These are phyloP conservation scores for Apiotrichum laibachii DNA, from an alignment of 1,284 basidiomycete genomes.

Conservation along the genomic window DNA sequence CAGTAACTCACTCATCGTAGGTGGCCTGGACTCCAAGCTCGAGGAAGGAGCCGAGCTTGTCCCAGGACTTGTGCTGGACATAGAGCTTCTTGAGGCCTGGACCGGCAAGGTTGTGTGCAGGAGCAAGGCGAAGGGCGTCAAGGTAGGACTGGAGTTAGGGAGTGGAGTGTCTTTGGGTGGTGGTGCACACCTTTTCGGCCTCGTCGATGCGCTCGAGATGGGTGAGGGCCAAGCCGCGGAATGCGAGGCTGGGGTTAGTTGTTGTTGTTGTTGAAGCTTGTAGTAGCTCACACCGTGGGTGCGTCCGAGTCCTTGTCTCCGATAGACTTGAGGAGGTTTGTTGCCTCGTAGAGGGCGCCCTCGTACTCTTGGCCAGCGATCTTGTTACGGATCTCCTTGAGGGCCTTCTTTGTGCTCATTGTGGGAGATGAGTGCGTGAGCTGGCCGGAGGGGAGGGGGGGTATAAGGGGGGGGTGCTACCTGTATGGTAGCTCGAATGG, in stretches of 20 bases:
- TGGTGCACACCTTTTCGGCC: conserved; percentile 73
- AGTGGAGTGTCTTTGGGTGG: background rate
- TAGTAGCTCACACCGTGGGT: conserved; percentile 70
- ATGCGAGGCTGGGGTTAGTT: conserved; percentile 64
- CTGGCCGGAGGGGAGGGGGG: background rate
- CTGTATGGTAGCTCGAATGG: too few species aligned
- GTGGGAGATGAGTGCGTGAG: background rate
- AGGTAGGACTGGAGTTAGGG: conserved; percentile 64
- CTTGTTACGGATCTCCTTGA: conserved; percentile 76
- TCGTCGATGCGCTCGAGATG: conserved; percentile 67
- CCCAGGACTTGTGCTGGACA: conserved; percentile 63
- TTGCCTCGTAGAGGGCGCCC: conserved; percentile 52
- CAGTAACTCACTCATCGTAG: conserved; percentile 57
- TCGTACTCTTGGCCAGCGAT: conserved; percentile 72
- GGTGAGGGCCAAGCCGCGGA: conserved; percentile 70
- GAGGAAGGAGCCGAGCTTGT: conserved; percentile 60
- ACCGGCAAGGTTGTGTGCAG: conserved; percentile 65
- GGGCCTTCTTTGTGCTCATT: conserved; percentile 42
- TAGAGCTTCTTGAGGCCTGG: conserved; percentile 75
- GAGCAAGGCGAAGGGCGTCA: conserved; percentile 65
- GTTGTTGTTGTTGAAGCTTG: too few species aligned
- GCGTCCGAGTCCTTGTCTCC: conserved; percentile 56
- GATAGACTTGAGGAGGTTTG: conserved; percentile 58
- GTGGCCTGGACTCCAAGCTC: conserved; percentile 59
- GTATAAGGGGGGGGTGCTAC: too few species aligned